Percentiles rank a stretch among this genome's conserved stretches.
phyloP scores from a whole-genome alignment of 345 rosid genomes.

The Chamaenerion angustifolium region DNA sequence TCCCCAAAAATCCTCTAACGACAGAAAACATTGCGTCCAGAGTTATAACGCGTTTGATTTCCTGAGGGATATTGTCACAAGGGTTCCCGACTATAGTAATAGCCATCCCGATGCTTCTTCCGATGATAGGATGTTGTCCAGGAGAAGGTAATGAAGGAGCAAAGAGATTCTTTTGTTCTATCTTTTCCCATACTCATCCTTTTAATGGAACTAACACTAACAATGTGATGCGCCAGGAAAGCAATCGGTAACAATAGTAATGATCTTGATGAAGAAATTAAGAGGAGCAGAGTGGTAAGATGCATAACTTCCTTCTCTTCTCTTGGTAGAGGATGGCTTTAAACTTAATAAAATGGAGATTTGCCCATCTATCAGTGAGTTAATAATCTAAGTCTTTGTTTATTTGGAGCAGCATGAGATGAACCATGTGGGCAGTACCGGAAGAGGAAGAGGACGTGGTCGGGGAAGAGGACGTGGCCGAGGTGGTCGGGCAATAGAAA shows the following conservation, averaged over 20 bases:
- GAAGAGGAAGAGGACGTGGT: conserved; percentile 93
- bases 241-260: conserved; percentile 53
- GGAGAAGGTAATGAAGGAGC: conserved; percentile 40
- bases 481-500: conserved; percentile 44
- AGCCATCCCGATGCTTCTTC: conserved; percentile 52
- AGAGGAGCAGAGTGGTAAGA: conserved; percentile 72
- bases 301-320: conserved; percentile 1
- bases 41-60: conserved; percentile 95
- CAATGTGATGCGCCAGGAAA: conserved; percentile 41
- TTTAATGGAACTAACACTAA: too few relatives aligned
- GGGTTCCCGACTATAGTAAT: conserved; percentile 89
- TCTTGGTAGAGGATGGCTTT: not conserved
- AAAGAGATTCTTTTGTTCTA: not conserved
- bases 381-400: too few relatives aligned
- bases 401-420: conserved; percentile 38
- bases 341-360: too few relatives aligned
- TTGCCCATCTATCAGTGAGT: too few relatives aligned
- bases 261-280: conserved; percentile 84
- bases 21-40: conserved; percentile 96
- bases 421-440: conserved; percentile 50
- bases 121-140: conserved; percentile 64
- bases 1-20: conserved; percentile 1
- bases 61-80: conserved; percentile 84
- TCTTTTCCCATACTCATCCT: not conserved
- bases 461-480: conserved; percentile 95